A percentile compares a stretch with the other conserved stretches of the same genome.
These are phyloP conservation scores for Cicer bijugum DNA, from an alignment of 306 rosid species.

Conservation along the genomic window DNA sequence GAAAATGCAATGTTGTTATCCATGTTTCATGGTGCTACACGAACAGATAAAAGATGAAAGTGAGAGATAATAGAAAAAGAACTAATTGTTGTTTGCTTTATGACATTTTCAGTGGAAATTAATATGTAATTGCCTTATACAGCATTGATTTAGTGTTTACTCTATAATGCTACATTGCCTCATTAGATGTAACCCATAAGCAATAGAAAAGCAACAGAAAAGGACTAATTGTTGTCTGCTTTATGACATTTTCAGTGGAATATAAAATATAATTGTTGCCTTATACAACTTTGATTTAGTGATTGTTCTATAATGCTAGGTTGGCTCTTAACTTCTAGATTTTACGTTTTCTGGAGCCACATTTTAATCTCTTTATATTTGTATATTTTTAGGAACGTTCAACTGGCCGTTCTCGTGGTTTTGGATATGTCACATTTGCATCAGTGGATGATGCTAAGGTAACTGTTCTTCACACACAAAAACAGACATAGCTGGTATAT, in stretches of 20 bases:
- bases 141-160: neutral
- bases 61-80: neutral
- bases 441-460: constrained; percentile 95
- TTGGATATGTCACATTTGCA: constrained; percentile 93
- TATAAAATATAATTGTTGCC: neutral
- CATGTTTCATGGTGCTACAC: neutral
- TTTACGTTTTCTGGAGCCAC: constrained; percentile 30
- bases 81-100: constrained; percentile 5
- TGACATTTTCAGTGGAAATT: neutral
- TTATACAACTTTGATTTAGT: neutral
- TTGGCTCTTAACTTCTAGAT: neutral
- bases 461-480: neutral
- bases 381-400: constrained; percentile 72
- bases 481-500: neutral
- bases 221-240: neutral
- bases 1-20: neutral
- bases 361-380: constrained; percentile 28
- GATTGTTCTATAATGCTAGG: constrained; percentile 5
- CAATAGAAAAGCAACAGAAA: neutral
- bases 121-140: neutral
- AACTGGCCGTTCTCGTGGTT: constrained; percentile 95
- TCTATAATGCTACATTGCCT: constrained; percentile 12
- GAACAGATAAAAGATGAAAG: neutral
- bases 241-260: constrained; percentile 7
- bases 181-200: neutral